These are phyloP conservation scores for Leccinum sublutescens DNA, from an alignment of 768 basidiomycete genomes.

Conservation along the genomic window DNA sequence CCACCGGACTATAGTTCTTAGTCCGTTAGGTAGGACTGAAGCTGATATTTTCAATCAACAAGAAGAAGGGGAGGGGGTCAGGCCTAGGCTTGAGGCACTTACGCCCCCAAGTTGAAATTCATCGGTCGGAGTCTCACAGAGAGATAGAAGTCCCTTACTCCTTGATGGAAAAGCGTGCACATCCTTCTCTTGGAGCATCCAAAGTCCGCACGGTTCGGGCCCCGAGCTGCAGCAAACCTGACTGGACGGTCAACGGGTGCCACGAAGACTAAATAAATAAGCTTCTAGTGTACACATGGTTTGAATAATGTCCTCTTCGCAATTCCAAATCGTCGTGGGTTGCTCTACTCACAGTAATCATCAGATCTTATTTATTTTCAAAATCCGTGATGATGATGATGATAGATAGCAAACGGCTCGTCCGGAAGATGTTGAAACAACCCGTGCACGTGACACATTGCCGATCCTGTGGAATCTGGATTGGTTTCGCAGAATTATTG, in stretches of 20 bases:
- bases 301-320: neutral
- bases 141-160: neutral
- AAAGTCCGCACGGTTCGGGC: neutral
- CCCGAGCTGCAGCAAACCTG: neutral
- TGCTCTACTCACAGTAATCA: neutral
- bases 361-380: neutral
- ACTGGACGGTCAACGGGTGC: neutral
- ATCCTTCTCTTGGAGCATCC: neutral
- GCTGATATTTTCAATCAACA: neutral
- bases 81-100: neutral
- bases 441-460: neutral
- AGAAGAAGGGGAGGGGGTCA: neutral
- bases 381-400: neutral
- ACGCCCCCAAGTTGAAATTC: neutral
- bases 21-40: neutral
- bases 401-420: neutral
- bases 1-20: neutral
- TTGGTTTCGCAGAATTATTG: neutral
- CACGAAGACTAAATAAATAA: neutral
- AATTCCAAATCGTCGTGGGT: neutral
- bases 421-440: neutral
- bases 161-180: neutral
- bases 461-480: no score
- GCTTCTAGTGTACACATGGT: neutral
- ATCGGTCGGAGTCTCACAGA: neutral